Base-by-base conservation (phyloP, 371 early-diverging fungal genomes). In the Dinochytrium kinnereticum region DNA sequence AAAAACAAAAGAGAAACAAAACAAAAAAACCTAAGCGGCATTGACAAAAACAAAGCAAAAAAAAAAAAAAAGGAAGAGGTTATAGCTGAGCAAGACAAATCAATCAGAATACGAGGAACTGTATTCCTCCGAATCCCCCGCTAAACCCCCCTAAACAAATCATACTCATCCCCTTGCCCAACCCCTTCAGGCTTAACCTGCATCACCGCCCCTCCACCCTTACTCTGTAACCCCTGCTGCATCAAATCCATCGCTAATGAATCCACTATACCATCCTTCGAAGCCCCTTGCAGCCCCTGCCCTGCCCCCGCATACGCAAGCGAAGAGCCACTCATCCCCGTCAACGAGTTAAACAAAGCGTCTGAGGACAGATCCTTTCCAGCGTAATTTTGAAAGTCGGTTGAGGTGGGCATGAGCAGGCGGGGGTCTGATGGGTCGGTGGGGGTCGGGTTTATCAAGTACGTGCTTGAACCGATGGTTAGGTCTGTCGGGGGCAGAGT, bases 191-290 rank as follows among this genome's bases (percentile, higher is more conserved):
- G n/a, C n/a, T n/a, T n/a, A n/a, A n/a, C n/a, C n/a, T n/a, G n/a
- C n/a, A n/a, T n/a, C n/a, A 44, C 49, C 49, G 21, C 49, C 49
- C 49, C 21, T 21, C 49, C n/a, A 5, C 55, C 26, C 26, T 44
- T 44, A 24, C 28, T 37, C 38, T 66, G 36, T 3, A 66, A n/a
- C 44, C 66, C 66, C 38, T 66, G 66, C 66, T 66, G 66, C 66
- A 66, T 66, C 3, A 66, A 33, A 37, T 66, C 66, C n/a, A 44
- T 2, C 21, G 66, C 28, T 17, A 66, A 28, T 2, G 66, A 66
- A 40, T 66, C 66, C 5, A 66, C 49, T 3, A 37, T 5, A 64
- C 24, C 36, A 13, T 33, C 34, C 34, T 37, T 24, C 57, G 19
- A 13, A 44, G 19, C 61, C 5, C 36, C 26, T 34, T 61, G 61